phyloP scores from a whole-genome alignment of 2,329 filamentous ascomycete genomes.

The Aspergillus sp. region DNA sequence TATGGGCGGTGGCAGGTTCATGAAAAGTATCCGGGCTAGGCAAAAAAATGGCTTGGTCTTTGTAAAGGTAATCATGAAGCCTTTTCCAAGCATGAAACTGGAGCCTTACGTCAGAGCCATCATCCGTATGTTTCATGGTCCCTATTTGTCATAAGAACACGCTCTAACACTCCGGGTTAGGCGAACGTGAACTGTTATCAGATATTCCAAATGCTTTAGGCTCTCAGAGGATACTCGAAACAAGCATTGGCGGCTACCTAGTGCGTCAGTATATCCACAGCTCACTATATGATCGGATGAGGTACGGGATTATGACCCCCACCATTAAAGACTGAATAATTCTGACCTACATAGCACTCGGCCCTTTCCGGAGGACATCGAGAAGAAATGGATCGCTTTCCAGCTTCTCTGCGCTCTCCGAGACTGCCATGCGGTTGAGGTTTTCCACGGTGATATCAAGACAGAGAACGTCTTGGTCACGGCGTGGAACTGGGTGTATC shows the following conservation, averaged over 20 bases:
- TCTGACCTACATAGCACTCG: slow-evolving; percentile 66
- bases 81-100: slow-evolving; percentile 77
- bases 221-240: slow-evolving; percentile 90
- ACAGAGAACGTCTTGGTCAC: slow-evolving; percentile 96
- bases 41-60: slow-evolving; percentile 89
- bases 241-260: slow-evolving; percentile 84
- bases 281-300: slow-evolving; percentile 92
- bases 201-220: slow-evolving; percentile 87
- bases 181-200: slow-evolving; percentile 74
- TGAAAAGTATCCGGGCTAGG: slow-evolving; percentile 91
- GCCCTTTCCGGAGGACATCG: slow-evolving; percentile 93
- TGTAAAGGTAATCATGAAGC: slow-evolving; percentile 93
- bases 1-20: slow-evolving; percentile 86
- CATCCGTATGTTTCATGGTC: slow-evolving; percentile 56
- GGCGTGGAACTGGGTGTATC: slow-evolving; percentile 98
- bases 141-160: not conserved
- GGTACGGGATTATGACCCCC: slow-evolving; percentile 35
- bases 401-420: slow-evolving; percentile 89
- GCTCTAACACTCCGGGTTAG: slow-evolving; percentile 44
- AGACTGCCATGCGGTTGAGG: slow-evolving; percentile 83
- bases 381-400: slow-evolving; percentile 98
- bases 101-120: slow-evolving; percentile 76
- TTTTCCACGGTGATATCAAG: slow-evolving; percentile 98
- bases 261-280: slow-evolving; percentile 95
- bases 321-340: not conserved